Evolutionary conservation across 495 filamentous ascomycete genomes (phyloP).

Genomic region (Xylaria castorea): DNA sequence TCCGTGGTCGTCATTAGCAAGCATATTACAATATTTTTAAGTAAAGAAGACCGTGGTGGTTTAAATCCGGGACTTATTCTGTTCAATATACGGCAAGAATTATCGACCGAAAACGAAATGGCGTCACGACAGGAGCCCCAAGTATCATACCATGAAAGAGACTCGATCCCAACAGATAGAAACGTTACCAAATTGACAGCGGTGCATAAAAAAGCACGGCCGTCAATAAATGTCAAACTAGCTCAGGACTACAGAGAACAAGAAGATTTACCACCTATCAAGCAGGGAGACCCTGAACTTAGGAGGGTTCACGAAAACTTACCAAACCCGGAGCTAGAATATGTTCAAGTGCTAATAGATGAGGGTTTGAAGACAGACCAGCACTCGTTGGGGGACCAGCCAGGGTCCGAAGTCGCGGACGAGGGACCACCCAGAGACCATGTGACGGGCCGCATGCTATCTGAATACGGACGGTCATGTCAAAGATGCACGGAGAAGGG

Average conservation of each 20-base stretch:
- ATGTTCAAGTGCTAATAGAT: background rate
- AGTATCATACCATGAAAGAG: background rate
- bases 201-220: background rate
- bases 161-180: background rate
- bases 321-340: background rate
- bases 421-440: constrained; percentile 9
- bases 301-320: background rate
- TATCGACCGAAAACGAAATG: background rate
- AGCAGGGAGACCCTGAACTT: background rate
- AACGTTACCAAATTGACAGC: background rate
- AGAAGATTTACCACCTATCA: constrained; percentile 10
- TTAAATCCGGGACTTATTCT: background rate
- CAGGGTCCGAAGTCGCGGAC: background rate
- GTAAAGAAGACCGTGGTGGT: background rate
- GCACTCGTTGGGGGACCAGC: background rate
- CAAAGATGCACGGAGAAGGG: constrained; percentile 35
- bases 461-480: constrained; percentile 29
- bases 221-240: constrained; percentile 11
- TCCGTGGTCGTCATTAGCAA: background rate
- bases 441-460: constrained; percentile 28
- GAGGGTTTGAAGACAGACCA: background rate
- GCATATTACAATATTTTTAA: background rate
- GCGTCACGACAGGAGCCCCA: background rate
- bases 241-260: constrained; percentile 9
- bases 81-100: background rate